Conservation (phyloP, 768 basidiomycete genomes). For the Pleurotus ostreatus region DNA sequence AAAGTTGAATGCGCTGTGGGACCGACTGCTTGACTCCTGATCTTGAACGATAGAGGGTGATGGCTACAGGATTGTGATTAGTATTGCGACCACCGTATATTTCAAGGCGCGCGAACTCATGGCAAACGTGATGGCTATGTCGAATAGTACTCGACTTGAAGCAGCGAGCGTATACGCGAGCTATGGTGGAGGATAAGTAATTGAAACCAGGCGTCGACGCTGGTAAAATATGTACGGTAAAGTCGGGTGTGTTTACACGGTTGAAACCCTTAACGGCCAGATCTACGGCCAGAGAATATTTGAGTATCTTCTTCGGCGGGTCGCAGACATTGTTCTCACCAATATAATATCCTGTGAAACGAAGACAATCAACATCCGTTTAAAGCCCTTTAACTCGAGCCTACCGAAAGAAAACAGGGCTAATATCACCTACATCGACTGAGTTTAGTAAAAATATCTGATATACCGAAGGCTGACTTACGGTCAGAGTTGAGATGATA, state of each 20-base stretch:
- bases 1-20: not conserved
- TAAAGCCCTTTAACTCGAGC: not conserved
- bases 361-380: too few relatives aligned
- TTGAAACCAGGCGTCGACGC: not conserved
- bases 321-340: too few relatives aligned
- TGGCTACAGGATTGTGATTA: not conserved
- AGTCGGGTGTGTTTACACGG: constrained; percentile 3
- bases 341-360: too few relatives aligned
- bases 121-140: not conserved
- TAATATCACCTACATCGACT: not conserved
- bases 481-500: not conserved
- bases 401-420: constrained; percentile 1
- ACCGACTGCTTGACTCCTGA: not conserved
- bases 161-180: constrained; percentile 1
- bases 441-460: too few relatives aligned
- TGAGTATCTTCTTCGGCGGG: too few relatives aligned
- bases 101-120: not conserved
- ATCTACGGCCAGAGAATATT: not conserved
- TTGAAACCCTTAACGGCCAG: not conserved
- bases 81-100: not conserved
- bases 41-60: not conserved
- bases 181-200: not conserved
- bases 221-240: not conserved
- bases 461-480: not conserved
- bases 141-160: not conserved